A percentile compares a stretch with the other conserved stretches of the same genome.
Conservation (phyloP, 202 grass and related monocot genomes). For the Setaria viridis region DNA sequence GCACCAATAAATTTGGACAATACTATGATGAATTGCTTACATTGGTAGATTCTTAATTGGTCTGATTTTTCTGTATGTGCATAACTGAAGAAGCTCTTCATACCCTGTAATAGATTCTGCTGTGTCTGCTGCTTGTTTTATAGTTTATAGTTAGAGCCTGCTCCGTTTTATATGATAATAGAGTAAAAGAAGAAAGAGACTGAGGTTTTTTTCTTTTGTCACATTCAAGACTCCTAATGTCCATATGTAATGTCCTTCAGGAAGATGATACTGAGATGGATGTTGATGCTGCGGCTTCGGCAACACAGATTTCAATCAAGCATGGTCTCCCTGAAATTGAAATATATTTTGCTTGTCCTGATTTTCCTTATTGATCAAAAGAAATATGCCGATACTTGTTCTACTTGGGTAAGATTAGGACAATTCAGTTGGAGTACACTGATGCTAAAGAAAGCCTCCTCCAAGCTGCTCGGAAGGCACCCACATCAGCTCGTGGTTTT, state of each 20-base stretch:
- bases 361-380: slow-evolving; percentile 90
- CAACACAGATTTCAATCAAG: slow-evolving; percentile 60
- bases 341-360: slow-evolving; percentile 83
- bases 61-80: not conserved
- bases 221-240: not conserved
- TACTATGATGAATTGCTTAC: not conserved
- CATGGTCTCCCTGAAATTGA: slow-evolving; percentile 83
- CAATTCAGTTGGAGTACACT: slow-evolving; percentile 95
- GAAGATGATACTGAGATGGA: slow-evolving; percentile 77
- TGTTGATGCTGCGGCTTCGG: slow-evolving; percentile 54
- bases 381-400: slow-evolving; percentile 78
- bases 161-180: not conserved
- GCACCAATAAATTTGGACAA: not conserved
- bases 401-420: slow-evolving; percentile 88
- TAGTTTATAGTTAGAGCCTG: not conserved
- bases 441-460: slow-evolving; percentile 93
- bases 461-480: slow-evolving; percentile 90
- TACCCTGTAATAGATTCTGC: not conserved
- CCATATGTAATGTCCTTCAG: slow-evolving; percentile 11
- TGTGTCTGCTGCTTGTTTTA: not conserved
- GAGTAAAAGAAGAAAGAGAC: not conserved
- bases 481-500: slow-evolving; percentile 70
- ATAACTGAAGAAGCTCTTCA: not conserved
- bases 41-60: not conserved
- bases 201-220: not conserved